phyloP scores from a whole-genome alignment of 2,329 filamentous ascomycete genomes.

The Botryosphaeria dothidea region DNA sequence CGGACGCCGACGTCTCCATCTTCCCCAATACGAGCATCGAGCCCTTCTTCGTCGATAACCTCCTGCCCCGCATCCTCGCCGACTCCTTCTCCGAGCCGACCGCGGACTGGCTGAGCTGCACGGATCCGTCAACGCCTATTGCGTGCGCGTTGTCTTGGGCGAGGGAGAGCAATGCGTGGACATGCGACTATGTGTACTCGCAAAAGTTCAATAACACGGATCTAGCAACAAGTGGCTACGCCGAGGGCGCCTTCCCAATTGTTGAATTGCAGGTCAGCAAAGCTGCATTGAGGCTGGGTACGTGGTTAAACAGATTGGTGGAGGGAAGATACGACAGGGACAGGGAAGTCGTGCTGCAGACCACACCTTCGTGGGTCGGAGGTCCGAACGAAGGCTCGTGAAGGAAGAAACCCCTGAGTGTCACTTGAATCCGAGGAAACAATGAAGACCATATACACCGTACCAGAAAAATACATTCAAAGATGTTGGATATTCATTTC shows the following conservation, averaged over 20 bases:
- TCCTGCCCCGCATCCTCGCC: conserved; percentile 37
- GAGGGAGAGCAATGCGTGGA: conserved; percentile 40
- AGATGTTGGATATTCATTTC: not conserved
- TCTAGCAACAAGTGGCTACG: conserved; percentile 39
- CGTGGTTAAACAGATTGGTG: conserved; percentile 42
- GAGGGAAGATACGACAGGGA: conserved; percentile 19
- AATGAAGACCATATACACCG: no score
- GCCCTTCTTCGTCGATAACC: conserved; percentile 34
- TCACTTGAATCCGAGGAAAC: not conserved
- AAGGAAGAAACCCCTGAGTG: not conserved
- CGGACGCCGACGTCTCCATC: conserved; percentile 33
- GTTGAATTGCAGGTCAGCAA: conserved; percentile 45
- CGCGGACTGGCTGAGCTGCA: conserved; percentile 39
- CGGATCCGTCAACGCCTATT: conserved; percentile 32
- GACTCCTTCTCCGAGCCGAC: conserved; percentile 38
- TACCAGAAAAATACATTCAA: not conserved
- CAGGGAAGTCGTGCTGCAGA: conserved; percentile 26
- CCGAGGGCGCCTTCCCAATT: conserved; percentile 39
- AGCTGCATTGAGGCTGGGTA: conserved; percentile 39
- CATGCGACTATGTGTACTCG: conserved; percentile 42
- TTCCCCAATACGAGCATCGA: conserved; percentile 38
- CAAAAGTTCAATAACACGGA: conserved; percentile 33
- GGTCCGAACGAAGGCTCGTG: not conserved
- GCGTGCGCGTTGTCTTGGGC: conserved; percentile 41
- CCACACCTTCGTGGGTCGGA: not conserved